Evolutionary conservation across 140 eudicot species (phyloP).

Genomic region (Cichorium intybus): DNA sequence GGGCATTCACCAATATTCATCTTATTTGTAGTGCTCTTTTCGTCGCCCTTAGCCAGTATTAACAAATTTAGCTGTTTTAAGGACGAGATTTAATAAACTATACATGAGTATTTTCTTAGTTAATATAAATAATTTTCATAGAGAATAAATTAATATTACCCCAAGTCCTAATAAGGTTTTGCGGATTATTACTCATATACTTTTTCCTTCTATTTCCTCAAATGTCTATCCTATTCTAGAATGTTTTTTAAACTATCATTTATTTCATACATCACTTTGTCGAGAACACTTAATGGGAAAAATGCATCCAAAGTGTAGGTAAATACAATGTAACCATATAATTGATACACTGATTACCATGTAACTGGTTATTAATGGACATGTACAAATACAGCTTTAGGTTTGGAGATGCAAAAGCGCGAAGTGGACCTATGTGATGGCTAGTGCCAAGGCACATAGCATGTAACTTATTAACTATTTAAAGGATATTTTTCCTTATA

Average conservation of each 20-base stretch:
- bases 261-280: no score
- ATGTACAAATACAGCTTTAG: background rate
- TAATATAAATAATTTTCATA: no score
- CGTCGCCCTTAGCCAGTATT: no score
- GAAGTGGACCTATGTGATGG: background rate
- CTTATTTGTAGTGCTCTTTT: no score
- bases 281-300: background rate
- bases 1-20: no score
- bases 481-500: slow-evolving; percentile 14
- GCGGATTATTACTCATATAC: background rate
- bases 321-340: background rate
- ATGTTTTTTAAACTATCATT: no score
- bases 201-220: background rate
- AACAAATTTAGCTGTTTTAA: no score
- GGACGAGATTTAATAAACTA: no score
- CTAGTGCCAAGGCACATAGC: background rate
- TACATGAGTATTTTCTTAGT: no score
- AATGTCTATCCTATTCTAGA: no score
- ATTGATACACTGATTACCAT: background rate
- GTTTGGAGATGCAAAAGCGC: background rate
- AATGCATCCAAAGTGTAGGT: background rate
- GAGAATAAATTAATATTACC: no score
- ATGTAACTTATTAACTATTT: slow-evolving; percentile 16
- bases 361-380: slow-evolving; percentile 12
- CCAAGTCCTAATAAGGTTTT: no score